Evolutionary conservation across 1,284 basidiomycete genomes (phyloP), one percentile per base, ranked within the genome.

Genomic region (Moesziomyces aphidis): DNA sequence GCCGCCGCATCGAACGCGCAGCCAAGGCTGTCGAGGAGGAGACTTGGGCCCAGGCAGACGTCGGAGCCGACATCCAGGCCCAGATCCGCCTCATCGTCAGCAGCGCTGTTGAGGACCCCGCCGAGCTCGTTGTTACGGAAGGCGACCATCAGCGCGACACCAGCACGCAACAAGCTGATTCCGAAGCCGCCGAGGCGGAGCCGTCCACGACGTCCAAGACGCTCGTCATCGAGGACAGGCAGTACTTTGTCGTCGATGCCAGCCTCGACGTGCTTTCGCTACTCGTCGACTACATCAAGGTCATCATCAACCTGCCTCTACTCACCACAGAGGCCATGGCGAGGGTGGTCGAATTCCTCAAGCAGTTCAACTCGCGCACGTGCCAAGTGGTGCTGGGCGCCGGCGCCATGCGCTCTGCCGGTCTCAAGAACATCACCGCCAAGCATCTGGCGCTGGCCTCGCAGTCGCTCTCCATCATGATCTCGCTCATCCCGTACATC

Each of bases 341-440:
- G 62, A 90, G 94, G 45, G 89, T 95, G 17, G 93, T 99, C 77
- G 97, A 99, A 85, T 96, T 97, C 81, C 87, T 99, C 71, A 98
- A 77, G 66, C 58, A 76, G 88, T 99, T 97, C 88, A 99, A 99
- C 85, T 99, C 97, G 46, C 88, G 96, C 70, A 97, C 94, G 1
- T 99, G 97, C 86, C 96, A 99, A 84, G 95, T 99, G 46, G 96
- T 99, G 1, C 88, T 99, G 2, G 96, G 96, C 7, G 96, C 97
- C 1, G 96, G 96, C 8, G 96, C 97, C 10, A 97, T 99, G 94
- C 89, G 95, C 45, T 96, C 94, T 15, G 96, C 96, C 2, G 96
- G 96, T 8, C 86, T 99, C 76, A 98, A 95, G 86, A 97, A 98
- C 85, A 99, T 99, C 83, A 98, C 96, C 0, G 96, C 97, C 34